Evolutionary conservation across 495 filamentous ascomycete genomes (phyloP).

Genomic region (Trichocladium antarcticum): DNA sequence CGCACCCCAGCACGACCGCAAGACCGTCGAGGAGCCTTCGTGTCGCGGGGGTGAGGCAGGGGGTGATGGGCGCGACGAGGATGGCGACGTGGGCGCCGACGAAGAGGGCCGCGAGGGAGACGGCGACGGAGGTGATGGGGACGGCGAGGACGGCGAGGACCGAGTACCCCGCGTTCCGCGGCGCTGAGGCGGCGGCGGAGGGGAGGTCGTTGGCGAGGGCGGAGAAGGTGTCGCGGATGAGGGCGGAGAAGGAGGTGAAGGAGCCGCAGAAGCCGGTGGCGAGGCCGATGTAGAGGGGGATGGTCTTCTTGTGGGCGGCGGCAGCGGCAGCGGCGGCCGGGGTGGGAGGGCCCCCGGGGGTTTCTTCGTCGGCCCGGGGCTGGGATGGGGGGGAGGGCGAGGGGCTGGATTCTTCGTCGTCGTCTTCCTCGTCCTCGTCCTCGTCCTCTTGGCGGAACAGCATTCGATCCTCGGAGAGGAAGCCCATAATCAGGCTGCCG

Average conservation of each 20-base stretch:
- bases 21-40: constrained; percentile 53
- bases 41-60: constrained; percentile 47
- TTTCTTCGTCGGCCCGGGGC: background rate
- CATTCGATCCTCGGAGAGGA: constrained; percentile 66
- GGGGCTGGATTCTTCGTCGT: constrained; percentile 24
- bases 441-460: constrained; percentile 48
- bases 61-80: constrained; percentile 42
- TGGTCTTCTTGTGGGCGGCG: constrained; percentile 54
- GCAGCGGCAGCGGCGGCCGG: constrained; percentile 21
- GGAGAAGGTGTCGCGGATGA: constrained; percentile 78
- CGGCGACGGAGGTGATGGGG: constrained; percentile 52
- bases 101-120: constrained; percentile 58
- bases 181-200: constrained; percentile 14
- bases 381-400: constrained; percentile 5
- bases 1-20: constrained; percentile 52
- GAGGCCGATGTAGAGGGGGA: constrained; percentile 84
- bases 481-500: constrained; percentile 79
- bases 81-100: constrained; percentile 71
- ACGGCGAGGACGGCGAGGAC: constrained; percentile 70
- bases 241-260: constrained; percentile 84
- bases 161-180: constrained; percentile 67
- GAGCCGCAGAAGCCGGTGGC: constrained; percentile 90
- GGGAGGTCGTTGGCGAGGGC: constrained; percentile 62
- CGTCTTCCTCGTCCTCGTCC: constrained; percentile 19
- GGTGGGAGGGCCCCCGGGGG: constrained; percentile 8